Evolutionary conservation across 257 asterid species (phyloP), one percentile per base, ranked within the genome.

Genomic region (Thymus mandschuricus): DNA sequence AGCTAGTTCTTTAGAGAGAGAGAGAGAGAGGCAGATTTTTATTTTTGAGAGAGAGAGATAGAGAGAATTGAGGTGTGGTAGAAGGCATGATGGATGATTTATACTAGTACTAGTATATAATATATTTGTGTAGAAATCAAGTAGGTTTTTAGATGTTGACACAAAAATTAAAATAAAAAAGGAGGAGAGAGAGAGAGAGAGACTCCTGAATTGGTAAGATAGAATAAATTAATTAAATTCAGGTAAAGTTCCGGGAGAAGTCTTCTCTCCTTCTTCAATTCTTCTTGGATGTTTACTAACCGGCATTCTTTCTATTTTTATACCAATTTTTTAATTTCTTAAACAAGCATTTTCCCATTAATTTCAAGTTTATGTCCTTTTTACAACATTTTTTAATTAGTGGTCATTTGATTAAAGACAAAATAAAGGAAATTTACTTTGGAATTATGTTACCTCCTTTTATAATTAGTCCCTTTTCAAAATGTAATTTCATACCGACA

Each of bases 261-360:
- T 76, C 79, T 12, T 71, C 85, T 62, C 71, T 59, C 75, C 75
- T 80, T 83, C 81, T 79, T 84, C 85, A 75, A 76, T 73, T 76
- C 12, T 87, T 83, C 79, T 51, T 78, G 76, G 80, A 74, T 52
- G 73, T 73, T 68, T 68, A 67, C 46, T 70, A 49, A n/a, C 8
- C 41, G 41, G 41, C 41, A 0, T 35, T 35, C 40, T 33, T 35
- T 35, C 41, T 35, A 4, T 35, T 34, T 61, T 67, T 60, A 63
- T 34, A 58, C 49, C 8, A 62, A 68, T 71, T 48, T 33, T 29
- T 52, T n/a, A 70, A 3, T 31, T 7, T n/a, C 10, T 34, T 68
- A 63, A 80, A 63, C 55, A 68, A 64, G 9, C 41, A 59, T 66
- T 62, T 41, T 44, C 29, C 15, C 15, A 59, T 68, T 63, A 70